A percentile compares a stretch with the other conserved stretches of the same genome.
phyloP scores from a whole-genome alignment of 257 asterid genomes.

The Scutellaria barbata region DNA sequence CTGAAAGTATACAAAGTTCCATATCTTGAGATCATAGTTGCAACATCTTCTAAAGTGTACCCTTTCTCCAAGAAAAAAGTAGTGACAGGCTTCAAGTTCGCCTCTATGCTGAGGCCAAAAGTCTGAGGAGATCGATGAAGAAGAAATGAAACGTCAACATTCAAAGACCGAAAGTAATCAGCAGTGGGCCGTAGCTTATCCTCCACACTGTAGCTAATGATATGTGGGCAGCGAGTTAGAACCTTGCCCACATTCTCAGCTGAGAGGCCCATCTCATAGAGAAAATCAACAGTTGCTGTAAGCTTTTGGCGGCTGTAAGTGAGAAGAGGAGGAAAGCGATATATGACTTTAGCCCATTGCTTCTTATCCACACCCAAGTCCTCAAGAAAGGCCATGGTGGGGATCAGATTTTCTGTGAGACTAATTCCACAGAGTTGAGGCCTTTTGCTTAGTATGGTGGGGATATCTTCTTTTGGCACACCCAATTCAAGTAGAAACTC shows the following conservation, averaged over 20 bases:
- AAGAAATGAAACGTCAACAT: slow-evolving; percentile 68
- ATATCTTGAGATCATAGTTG: slow-evolving; percentile 73
- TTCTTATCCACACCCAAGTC: slow-evolving; percentile 78
- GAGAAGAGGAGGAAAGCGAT: slow-evolving; percentile 90
- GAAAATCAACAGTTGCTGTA: slow-evolving; percentile 72
- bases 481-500: slow-evolving; percentile 91
- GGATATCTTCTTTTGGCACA: slow-evolving; percentile 66
- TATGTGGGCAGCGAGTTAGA: slow-evolving; percentile 81
- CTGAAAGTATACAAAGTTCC: slow-evolving; percentile 88
- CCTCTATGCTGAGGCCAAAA: slow-evolving; percentile 89
- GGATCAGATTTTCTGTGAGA: slow-evolving; percentile 83
- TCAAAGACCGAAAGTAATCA: slow-evolving; percentile 69
- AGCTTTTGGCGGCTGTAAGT: slow-evolving; percentile 85
- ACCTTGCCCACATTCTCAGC: slow-evolving; percentile 81
- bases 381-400: slow-evolving; percentile 89
- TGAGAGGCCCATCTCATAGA: slow-evolving; percentile 87
- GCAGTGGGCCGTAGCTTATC: slow-evolving; percentile 86
- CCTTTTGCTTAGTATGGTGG: slow-evolving; percentile 71
- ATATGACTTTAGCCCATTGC: slow-evolving; percentile 93
- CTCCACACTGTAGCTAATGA: slow-evolving; percentile 86
- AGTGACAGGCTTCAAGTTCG: slow-evolving; percentile 79
- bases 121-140: slow-evolving; percentile 87
- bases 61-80: slow-evolving; percentile 74
- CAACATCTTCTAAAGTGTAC: slow-evolving; percentile 59
- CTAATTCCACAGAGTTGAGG: slow-evolving; percentile 98